A percentile compares a stretch with the other conserved stretches of the same genome.
Conservation (phyloP, 768 basidiomycete species). For the Suillus spraguei region DNA sequence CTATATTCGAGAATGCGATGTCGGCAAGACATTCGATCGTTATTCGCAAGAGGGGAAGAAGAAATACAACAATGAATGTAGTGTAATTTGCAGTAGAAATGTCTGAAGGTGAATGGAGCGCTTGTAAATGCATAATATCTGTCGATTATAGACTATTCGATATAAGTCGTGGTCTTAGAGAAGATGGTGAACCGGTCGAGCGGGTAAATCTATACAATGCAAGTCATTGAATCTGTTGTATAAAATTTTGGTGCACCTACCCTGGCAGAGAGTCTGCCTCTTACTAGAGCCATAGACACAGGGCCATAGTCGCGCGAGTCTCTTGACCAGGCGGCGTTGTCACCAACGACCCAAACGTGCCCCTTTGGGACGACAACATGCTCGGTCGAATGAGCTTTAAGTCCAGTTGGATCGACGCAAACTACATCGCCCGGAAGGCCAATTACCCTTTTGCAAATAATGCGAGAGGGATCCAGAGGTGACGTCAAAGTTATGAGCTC, state of each 20-base stretch:
- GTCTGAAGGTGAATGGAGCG: no score
- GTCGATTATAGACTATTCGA: constrained; percentile 15
- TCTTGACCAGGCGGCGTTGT: constrained; percentile 80
- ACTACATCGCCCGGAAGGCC: constrained; percentile 89
- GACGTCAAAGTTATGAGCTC: constrained; percentile 76
- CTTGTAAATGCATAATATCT: neutral
- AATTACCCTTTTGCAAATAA: constrained; percentile 87
- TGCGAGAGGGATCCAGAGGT: constrained; percentile 63
- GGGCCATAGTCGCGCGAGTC: constrained; percentile 96
- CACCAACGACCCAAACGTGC: constrained; percentile 89
- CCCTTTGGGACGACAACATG: constrained; percentile 83
- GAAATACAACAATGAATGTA: no score
- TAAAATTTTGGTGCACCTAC: constrained; percentile 40
- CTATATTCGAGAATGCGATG: no score
- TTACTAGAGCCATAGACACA: constrained; percentile 78
- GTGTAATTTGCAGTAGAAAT: no score
- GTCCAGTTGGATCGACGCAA: constrained; percentile 85
- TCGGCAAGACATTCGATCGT: no score
- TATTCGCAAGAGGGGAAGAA: no score
- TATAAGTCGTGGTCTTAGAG: constrained; percentile 18
- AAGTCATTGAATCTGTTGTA: constrained; percentile 4
- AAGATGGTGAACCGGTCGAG: constrained; percentile 31
- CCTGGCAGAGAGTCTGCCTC: constrained; percentile 65
- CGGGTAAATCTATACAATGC: constrained; percentile 31
- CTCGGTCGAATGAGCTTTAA: constrained; percentile 61